Percentiles rank a stretch among this genome's conserved stretches.
These are phyloP conservation scores for Fragilaria radians DNA, from an alignment of 108 stramenopile species.

Conservation along the genomic window DNA sequence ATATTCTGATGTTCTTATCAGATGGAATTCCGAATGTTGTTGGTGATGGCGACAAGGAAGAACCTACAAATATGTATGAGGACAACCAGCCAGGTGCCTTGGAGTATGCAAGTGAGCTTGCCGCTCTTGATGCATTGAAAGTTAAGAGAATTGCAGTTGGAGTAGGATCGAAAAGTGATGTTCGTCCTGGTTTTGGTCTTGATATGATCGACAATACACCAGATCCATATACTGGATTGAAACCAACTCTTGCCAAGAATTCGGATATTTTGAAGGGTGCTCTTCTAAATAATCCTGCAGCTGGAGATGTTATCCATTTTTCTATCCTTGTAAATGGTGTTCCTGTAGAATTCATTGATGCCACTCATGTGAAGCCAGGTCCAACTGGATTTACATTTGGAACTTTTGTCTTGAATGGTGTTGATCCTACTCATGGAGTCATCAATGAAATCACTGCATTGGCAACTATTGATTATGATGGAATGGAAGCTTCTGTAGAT, in stretches of 20 bases:
- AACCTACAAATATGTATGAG: background rate
- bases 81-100: background rate
- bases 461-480: slow-evolving; percentile 1
- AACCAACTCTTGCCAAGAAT: background rate
- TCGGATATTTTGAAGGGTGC: background rate
- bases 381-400: slow-evolving; percentile 1
- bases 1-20: slow-evolving; percentile 27
- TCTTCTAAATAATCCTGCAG: background rate
- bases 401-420: background rate
- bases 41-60: slow-evolving; percentile 10
- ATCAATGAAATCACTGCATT: background rate
- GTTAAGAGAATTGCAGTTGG: slow-evolving; percentile 25
- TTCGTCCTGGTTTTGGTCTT: slow-evolving; percentile 3
- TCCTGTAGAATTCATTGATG: background rate
- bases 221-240: background rate
- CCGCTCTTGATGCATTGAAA: slow-evolving; percentile 4
- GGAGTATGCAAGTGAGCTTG: slow-evolving; percentile 16
- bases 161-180: slow-evolving; percentile 20
- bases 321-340: background rate
- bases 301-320: background rate
- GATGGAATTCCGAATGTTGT: slow-evolving; percentile 29
- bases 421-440: background rate
- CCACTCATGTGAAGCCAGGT: background rate
- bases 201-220: slow-evolving; percentile 3
- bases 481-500: background rate